phyloP scores from a whole-genome alignment of 192 early-diverging fungal species.

The Coemansia sp. region DNA sequence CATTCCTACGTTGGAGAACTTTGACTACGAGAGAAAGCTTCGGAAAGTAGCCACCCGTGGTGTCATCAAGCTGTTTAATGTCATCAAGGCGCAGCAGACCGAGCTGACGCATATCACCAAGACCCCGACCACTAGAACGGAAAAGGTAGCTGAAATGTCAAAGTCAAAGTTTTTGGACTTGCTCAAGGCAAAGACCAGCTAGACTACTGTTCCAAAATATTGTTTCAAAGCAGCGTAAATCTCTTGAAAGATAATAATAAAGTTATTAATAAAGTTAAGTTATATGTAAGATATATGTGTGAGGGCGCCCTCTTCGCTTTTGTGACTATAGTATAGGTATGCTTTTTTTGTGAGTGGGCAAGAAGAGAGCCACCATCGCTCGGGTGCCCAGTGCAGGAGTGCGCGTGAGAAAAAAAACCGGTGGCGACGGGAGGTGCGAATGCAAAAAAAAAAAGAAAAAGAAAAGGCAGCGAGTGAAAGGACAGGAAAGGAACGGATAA shows the following conservation, averaged over 20 bases:
- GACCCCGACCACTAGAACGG: constrained; percentile 59
- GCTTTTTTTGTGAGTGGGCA: not conserved
- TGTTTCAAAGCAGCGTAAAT: too few relatives aligned
- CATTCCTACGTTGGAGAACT: constrained; percentile 68
- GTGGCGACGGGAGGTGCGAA: not conserved
- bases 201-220: not conserved
- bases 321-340: constrained; percentile 2
- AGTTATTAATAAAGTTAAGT: not conserved
- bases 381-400: not conserved
- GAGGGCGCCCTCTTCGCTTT: not conserved
- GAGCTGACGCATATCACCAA: constrained; percentile 39
- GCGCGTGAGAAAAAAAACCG: not conserved
- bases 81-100: constrained; percentile 85
- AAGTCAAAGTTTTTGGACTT: constrained; percentile 74
- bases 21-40: constrained; percentile 86
- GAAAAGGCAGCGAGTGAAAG: not conserved
- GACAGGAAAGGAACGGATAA: not conserved
- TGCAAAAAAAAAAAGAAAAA: not conserved
- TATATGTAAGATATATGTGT: constrained; percentile 5
- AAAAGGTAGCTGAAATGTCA: constrained; percentile 55
- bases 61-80: constrained; percentile 94
- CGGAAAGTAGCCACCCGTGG: constrained; percentile 89
- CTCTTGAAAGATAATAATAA: not conserved
- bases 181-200: constrained; percentile 57
- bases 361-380: not conserved